These are phyloP conservation scores for Colletotrichum lupini DNA, from an alignment of 2,329 filamentous ascomycete species.

Conservation along the genomic window DNA sequence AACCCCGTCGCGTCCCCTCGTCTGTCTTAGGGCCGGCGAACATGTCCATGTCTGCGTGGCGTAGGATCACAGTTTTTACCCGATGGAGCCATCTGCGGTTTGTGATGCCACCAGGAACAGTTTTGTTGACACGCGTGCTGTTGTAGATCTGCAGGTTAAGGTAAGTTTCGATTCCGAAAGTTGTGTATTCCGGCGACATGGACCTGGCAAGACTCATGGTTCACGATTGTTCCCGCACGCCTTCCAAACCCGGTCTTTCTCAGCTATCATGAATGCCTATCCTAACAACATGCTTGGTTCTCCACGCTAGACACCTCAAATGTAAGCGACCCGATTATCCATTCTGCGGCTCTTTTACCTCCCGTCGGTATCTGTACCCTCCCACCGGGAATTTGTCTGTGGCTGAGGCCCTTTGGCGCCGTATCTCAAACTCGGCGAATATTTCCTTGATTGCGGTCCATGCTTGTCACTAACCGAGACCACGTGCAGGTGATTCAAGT, in stretches of 20 bases:
- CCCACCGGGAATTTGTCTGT: neutral
- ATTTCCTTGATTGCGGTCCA: neutral
- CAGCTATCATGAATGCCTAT: neutral
- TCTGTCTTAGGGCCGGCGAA: neutral
- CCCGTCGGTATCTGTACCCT: neutral
- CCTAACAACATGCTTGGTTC: constrained; percentile 6
- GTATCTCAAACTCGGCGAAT: neutral
- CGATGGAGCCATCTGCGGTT: neutral
- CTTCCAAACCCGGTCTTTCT: neutral
- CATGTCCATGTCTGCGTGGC: neutral
- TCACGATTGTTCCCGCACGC: neutral
- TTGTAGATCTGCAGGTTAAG: constrained; percentile 27
- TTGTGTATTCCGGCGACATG: neutral
- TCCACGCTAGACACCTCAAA: constrained; percentile 17
- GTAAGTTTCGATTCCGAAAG: constrained; percentile 4
- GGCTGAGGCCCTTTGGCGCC: neutral
- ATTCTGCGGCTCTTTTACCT: neutral
- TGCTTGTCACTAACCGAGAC: neutral
- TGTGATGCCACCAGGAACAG: neutral
- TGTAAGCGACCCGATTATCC: constrained; percentile 8
- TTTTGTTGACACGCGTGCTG: constrained; percentile 12
- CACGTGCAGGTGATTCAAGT: constrained; percentile 15
- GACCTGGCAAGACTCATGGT: neutral
- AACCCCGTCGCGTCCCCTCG: neutral
- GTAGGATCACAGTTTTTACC: constrained; percentile 1